Conservation (phyloP, 2,329 filamentous ascomycete genomes). For the Elsinoe ampelina region DNA sequence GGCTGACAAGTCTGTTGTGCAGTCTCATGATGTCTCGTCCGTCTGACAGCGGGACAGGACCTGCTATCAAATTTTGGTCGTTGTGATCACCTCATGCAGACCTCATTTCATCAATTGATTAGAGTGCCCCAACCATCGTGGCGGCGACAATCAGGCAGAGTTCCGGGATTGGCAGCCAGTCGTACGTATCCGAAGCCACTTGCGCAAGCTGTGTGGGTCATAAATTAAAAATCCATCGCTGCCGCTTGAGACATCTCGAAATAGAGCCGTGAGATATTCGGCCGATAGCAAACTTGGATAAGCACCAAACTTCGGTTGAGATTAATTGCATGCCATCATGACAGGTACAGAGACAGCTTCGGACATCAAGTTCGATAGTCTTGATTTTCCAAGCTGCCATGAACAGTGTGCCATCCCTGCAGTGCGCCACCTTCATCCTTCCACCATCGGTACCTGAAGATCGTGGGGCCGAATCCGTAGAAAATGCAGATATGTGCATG, state of each 20-base stretch:
- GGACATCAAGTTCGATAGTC: background rate
- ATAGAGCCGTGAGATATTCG: background rate
- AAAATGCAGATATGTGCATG: background rate
- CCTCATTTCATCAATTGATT: background rate
- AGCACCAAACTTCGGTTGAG: background rate
- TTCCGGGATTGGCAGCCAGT: conserved; percentile 2
- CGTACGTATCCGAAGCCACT: background rate
- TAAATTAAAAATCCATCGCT: background rate
- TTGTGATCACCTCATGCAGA: background rate
- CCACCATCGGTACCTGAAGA: conserved; percentile 1
- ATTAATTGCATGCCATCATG: background rate
- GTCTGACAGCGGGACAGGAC: background rate
- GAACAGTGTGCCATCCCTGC: background rate
- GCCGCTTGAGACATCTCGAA: background rate
- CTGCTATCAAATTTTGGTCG: background rate
- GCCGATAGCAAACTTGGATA: too few species aligned
- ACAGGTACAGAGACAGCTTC: background rate
- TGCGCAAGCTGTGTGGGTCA: background rate
- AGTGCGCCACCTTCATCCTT: conserved; percentile 5
- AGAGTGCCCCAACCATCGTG: background rate
- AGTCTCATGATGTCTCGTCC: background rate
- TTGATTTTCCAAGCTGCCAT: background rate
- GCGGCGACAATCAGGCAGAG: background rate
- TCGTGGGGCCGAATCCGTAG: background rate
- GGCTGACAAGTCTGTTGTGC: background rate